A percentile compares a stretch with the other conserved stretches of the same genome.
These are phyloP conservation scores for Hypoxylon rubiginosum DNA, from an alignment of 2,329 filamentous ascomycete species.

Conservation along the genomic window DNA sequence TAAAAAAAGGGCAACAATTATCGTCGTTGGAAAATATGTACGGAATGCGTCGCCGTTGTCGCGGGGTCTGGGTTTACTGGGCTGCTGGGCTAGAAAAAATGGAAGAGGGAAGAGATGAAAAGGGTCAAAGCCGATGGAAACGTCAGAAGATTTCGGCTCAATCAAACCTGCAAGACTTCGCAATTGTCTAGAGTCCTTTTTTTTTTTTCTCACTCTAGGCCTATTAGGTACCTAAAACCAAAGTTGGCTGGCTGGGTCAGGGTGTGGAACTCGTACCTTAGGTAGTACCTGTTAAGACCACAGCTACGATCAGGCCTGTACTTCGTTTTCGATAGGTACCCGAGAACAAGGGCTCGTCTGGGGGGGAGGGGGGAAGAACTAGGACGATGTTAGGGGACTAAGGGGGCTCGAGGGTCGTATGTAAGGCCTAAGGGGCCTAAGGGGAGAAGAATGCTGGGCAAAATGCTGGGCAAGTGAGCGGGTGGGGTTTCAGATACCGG, in stretches of 20 bases:
- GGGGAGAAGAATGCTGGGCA: constrained; percentile 5
- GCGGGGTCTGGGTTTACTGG: constrained; percentile 47
- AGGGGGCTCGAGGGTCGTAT: neutral
- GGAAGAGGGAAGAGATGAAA: constrained; percentile 42
- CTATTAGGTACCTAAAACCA: constrained; percentile 2
- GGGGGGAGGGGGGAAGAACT: constrained; percentile 5
- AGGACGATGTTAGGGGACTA: constrained; percentile 3
- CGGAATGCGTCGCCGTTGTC: constrained; percentile 48
- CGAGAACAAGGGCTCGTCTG: constrained; percentile 17
- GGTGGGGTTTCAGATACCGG: constrained; percentile 39
- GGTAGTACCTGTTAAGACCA: neutral
- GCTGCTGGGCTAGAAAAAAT: constrained; percentile 43
- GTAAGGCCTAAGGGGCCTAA: neutral
- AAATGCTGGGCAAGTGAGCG: constrained; percentile 31
- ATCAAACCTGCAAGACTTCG: constrained; percentile 27
- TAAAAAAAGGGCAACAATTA: constrained; percentile 48
- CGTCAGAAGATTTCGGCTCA: constrained; percentile 44
- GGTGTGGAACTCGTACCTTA: neutral
- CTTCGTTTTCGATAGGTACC: constrained; percentile 19
- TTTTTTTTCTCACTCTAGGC: constrained; percentile 1
- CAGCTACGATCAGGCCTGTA: constrained; percentile 20
- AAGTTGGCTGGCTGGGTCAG: neutral
- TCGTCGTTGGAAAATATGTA: constrained; percentile 48
- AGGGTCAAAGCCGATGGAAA: constrained; percentile 50
- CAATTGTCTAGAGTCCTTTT: neutral